A percentile compares a stretch with the other conserved stretches of the same genome.
Evolutionary conservation across 805 yeast genomes (phyloP).

Genomic region (Ogataea henricii): DNA sequence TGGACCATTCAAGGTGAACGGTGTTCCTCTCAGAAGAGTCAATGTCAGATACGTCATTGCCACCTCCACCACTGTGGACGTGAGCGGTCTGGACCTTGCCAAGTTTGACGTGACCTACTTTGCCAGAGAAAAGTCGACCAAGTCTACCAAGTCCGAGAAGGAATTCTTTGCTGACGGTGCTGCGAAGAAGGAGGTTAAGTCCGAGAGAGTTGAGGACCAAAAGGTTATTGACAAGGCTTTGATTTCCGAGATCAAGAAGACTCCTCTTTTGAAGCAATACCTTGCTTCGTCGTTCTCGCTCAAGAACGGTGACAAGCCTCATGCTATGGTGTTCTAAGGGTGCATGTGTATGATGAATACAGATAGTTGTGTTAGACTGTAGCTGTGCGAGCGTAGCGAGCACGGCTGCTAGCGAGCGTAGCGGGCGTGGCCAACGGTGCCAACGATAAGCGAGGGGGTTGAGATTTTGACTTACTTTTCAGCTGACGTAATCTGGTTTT

Average conservation of each 20-base stretch:
- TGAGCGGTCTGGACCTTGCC: conserved; percentile 78
- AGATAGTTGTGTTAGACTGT: neutral
- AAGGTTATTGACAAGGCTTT: conserved; percentile 91
- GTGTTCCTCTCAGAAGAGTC: conserved; percentile 99
- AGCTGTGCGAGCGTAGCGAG: neutral
- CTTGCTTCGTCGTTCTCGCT: conserved; percentile 93
- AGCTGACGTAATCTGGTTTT: neutral
- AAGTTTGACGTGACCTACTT: conserved; percentile 95
- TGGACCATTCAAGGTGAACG: conserved; percentile 99
- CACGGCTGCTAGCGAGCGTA: neutral
- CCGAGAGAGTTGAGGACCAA: conserved; percentile 96
- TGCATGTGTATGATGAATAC: conserved; percentile 2
- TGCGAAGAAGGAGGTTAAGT: conserved; percentile 84
- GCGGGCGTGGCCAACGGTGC: neutral
- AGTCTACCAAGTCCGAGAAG: conserved; percentile 84
- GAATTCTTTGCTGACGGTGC: conserved; percentile 80
- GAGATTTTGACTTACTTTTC: neutral
- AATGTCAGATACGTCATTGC: conserved; percentile 98
- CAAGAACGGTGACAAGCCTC: conserved; percentile 98
- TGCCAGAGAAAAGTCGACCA: conserved; percentile 89
- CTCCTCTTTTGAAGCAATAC: conserved; percentile 96
- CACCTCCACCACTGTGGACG: conserved; percentile 89
- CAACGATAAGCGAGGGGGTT: too few species aligned
- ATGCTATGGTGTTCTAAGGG: conserved; percentile 90
- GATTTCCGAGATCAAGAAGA: conserved; percentile 92